Evolutionary conservation across 768 basidiomycete species (phyloP), one percentile per base, ranked within the genome.

Genomic region (Steccherinum ochraceum): DNA sequence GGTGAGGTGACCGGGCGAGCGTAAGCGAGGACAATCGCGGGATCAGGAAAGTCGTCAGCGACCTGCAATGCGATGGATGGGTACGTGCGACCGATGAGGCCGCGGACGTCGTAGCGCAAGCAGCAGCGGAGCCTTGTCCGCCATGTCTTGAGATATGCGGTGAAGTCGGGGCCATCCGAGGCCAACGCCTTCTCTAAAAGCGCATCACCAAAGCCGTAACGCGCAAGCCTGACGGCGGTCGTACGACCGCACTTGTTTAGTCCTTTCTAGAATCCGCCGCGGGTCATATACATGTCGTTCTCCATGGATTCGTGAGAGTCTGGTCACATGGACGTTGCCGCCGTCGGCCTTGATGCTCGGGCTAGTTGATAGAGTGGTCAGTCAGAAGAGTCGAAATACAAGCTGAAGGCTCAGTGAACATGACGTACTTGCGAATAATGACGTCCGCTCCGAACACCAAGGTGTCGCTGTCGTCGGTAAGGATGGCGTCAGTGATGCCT

Each of bases 391-490:
- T n/a, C n/a, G n/a, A n/a, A n/a, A n/a, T n/a, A n/a, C n/a, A n/a
- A n/a, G n/a, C n/a, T n/a, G n/a, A n/a, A n/a, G n/a, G n/a, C n/a
- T n/a, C 7, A 39, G 18, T 18, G 3, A 26, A 39, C 4, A n/a
- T 1, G 3, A 48, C 57, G 20, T 23, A 56, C 57, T 43, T 73
- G 53, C 72, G 53, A 18, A 74, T 57, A 1, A 75, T 60, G 5
- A 61, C 62, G 2, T 58, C 63, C 1, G 70, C 72, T 5, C 72
- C 72, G 47, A 73, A 75, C 1, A 74, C 51, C 24, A 75, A 56
- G 7, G 63, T 65, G 52, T 75, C 73, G 12, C 70, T 69, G 56
- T 74, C 74, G 49, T 74, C 72, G 1, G 72, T 69, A n/a, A 73
- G 49, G 4, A 74, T 65, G 5, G 66, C 70, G 57, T 75, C 73